Conservation (phyloP, 1,284 basidiomycete species). For the Cutaneotrichosporon dermatis region DNA sequence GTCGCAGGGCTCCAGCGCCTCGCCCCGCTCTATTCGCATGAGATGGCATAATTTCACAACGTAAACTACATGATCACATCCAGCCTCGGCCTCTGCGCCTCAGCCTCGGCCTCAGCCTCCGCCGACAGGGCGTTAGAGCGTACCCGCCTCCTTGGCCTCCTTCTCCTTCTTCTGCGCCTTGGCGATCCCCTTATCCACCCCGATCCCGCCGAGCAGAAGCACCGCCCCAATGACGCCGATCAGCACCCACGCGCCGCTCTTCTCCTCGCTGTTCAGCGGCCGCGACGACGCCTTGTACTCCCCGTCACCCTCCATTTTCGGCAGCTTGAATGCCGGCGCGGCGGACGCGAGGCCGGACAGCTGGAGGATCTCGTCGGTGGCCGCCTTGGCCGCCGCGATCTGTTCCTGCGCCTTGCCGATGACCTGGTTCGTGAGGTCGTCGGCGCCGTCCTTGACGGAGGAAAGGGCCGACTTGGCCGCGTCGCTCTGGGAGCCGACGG, state of each 20-base stretch:
- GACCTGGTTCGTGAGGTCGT: not conserved
- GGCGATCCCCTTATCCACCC: not conserved
- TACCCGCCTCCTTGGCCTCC: not conserved
- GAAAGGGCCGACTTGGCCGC: not conserved
- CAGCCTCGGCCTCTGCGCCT: too few species aligned
- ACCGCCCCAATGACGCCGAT: conserved; percentile 57
- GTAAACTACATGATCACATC: too few species aligned
- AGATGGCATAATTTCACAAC: too few species aligned
- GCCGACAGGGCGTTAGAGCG: not conserved
- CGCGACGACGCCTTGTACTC: conserved; percentile 47
- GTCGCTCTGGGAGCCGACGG: too few species aligned
- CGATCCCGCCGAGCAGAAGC: conserved; percentile 51
- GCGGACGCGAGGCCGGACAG: conserved; percentile 1
- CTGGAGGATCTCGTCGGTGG: too few species aligned
- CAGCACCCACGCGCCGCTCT: conserved; percentile 56
- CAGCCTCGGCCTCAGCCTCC: too few species aligned
- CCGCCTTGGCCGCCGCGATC: too few species aligned
- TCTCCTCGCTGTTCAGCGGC: conserved; percentile 56
- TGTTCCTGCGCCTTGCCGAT: too few species aligned
- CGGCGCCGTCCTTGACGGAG: not conserved
- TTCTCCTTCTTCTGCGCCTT: not conserved
- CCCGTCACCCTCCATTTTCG: not conserved
- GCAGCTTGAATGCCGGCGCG: not conserved
- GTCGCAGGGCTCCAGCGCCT: too few species aligned
- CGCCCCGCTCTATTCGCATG: too few species aligned